A percentile compares a stretch with the other conserved stretches of the same genome.
phyloP scores from a whole-genome alignment of 352 stramenopile genomes.

The Peronospora farinosa region DNA sequence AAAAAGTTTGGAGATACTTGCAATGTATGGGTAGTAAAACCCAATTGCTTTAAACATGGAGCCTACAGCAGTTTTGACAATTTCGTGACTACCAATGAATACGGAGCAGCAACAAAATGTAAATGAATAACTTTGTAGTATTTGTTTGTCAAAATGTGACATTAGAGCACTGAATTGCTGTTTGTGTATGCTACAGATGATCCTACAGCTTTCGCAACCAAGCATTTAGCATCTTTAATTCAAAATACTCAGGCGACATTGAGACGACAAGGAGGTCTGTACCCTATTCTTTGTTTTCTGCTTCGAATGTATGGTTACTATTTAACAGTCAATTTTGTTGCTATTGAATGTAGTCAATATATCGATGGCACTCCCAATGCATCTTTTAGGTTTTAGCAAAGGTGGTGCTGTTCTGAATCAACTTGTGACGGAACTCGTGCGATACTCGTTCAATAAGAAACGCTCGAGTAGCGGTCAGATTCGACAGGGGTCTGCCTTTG shows the following conservation, averaged over 20 bases:
- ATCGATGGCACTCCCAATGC: conserved; percentile 43
- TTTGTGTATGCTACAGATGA: conserved; percentile 22
- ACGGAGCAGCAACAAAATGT: conserved; percentile 46
- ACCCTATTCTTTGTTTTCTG: neutral
- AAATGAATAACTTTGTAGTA: neutral
- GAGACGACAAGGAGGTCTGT: conserved; percentile 26
- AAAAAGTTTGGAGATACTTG: conserved; percentile 44
- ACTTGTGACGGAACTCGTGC: conserved; percentile 54
- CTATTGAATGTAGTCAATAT: conserved; percentile 27
- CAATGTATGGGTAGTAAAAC: conserved; percentile 59
- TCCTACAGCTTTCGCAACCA: conserved; percentile 25
- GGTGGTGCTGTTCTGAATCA: conserved; percentile 63
- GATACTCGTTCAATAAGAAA: conserved; percentile 34
- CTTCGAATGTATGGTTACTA: conserved; percentile 3
- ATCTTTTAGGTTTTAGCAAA: conserved; percentile 68
- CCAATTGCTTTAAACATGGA: conserved; percentile 34
- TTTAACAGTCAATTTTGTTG: neutral
- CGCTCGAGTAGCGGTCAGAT: conserved; percentile 27
- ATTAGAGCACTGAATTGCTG: neutral
- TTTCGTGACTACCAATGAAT: conserved; percentile 52
- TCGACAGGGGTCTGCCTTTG: conserved; percentile 29
- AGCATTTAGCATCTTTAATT: conserved; percentile 40
- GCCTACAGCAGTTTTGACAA: conserved; percentile 60
- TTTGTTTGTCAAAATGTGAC: neutral
- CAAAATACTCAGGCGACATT: conserved; percentile 27